Conservation (phyloP, 2,329 filamentous ascomycete genomes). For the Alternaria ventricosa region DNA sequence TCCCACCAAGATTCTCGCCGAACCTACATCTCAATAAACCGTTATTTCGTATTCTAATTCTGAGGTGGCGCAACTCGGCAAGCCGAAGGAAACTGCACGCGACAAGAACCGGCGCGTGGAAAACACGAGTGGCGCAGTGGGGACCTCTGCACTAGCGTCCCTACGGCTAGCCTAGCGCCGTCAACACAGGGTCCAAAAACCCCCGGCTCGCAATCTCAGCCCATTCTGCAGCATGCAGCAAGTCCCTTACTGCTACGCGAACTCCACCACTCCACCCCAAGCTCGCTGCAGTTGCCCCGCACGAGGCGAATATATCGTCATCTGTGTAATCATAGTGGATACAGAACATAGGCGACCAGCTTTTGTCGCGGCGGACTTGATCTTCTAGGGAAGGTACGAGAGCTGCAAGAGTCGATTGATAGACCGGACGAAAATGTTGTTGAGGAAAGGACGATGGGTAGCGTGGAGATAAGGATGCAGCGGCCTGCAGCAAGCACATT, state of each 20-base stretch:
- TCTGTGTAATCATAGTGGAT: background rate
- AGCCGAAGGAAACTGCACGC: background rate
- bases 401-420: background rate
- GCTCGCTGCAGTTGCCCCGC: background rate
- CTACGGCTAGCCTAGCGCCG: background rate
- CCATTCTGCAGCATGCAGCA: background rate
- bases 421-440: background rate
- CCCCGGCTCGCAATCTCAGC: background rate
- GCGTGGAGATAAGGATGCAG: background rate
- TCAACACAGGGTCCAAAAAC: background rate
- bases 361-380: background rate
- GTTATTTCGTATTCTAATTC: too few species aligned
- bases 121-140: background rate
- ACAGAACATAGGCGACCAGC: background rate
- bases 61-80: conserved; percentile 1
- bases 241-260: background rate
- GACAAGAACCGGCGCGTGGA: background rate
- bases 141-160: background rate
- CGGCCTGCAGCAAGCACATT: background rate
- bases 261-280: background rate
- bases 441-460: background rate
- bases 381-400: background rate
- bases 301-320: background rate
- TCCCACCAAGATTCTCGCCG: too few species aligned
- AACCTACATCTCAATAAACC: too few species aligned